phyloP scores from a whole-genome alignment of 345 rosid species.

The Camelina laxa region DNA sequence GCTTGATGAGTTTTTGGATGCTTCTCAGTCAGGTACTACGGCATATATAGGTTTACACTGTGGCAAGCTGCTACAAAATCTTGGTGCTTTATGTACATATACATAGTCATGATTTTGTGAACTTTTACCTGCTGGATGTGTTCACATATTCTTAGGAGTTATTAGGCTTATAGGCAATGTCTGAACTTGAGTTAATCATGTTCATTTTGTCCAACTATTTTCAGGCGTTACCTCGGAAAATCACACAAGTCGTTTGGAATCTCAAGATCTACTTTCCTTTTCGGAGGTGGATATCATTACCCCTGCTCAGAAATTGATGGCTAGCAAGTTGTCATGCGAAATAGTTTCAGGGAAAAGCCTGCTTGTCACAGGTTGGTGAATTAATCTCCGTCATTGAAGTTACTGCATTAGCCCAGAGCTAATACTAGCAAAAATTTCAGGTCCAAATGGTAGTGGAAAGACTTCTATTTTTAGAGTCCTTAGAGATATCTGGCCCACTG shows the following conservation, averaged over 20 bases:
- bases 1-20: conserved; percentile 93
- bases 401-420: conserved; percentile 35
- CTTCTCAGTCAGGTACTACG: conserved; percentile 73
- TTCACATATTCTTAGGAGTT: conserved; percentile 5
- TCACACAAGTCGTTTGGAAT: conserved; percentile 45
- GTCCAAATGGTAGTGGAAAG: conserved; percentile 98
- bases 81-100: conserved; percentile 10
- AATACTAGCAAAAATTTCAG: conserved; percentile 51
- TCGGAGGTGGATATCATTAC: conserved; percentile 79
- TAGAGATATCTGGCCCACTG: conserved; percentile 94
- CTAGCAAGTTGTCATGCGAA: conserved; percentile 82
- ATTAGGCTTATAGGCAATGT: conserved; percentile 4
- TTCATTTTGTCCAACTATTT: conserved; percentile 45
- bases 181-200: conserved; percentile 23
- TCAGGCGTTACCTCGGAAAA: conserved; percentile 44
- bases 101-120: neutral
- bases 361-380: conserved; percentile 89
- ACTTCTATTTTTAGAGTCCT: conserved; percentile 96
- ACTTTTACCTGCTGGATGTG: neutral
- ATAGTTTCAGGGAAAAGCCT: conserved; percentile 78
- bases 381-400: conserved; percentile 26
- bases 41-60: conserved; percentile 11
- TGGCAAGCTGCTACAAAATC: neutral
- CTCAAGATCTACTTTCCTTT: conserved; percentile 70
- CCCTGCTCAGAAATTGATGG: conserved; percentile 89